A percentile compares a stretch with the other conserved stretches of the same genome.
phyloP scores from a whole-genome alignment of 257 asterid species.

The Primulina eburnea region DNA sequence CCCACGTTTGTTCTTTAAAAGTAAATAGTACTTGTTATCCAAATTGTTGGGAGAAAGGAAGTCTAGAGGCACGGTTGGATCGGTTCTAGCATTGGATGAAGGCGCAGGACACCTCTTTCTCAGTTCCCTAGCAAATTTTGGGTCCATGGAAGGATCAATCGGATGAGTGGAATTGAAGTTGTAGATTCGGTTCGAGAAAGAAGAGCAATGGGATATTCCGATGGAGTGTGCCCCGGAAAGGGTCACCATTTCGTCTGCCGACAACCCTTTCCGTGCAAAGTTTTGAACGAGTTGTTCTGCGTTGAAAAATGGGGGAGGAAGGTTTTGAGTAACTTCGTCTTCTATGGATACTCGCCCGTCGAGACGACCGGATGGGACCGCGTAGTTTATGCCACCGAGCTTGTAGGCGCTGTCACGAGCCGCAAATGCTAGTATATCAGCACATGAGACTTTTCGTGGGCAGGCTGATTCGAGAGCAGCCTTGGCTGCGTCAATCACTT shows the following conservation, averaged over 20 bases:
- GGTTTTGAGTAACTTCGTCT: constrained; percentile 24
- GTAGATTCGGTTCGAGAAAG: constrained; percentile 25
- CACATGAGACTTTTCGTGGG: constrained; percentile 44
- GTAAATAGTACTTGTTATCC: constrained; percentile 37
- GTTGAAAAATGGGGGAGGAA: constrained; percentile 27
- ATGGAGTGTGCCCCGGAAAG: constrained; percentile 54
- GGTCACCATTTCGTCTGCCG: constrained; percentile 40
- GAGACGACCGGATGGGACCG: constrained; percentile 42
- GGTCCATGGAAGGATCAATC: constrained; percentile 37
- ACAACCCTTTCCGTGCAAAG: constrained; percentile 36
- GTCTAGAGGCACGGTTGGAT: constrained; percentile 29
- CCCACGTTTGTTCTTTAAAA: constrained; percentile 25
- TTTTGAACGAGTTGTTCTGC: constrained; percentile 23
- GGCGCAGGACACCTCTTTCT: constrained; percentile 15
- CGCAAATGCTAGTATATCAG: constrained; percentile 42
- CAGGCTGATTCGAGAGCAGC: constrained; percentile 34
- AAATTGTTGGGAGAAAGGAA: constrained; percentile 32
- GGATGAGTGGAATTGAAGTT: constrained; percentile 24
- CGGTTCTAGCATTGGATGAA: neutral
- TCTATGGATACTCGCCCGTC: constrained; percentile 33
- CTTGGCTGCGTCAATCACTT: constrained; percentile 43
- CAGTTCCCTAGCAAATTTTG: constrained; percentile 19
- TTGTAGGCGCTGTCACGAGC: constrained; percentile 36
- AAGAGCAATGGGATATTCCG: constrained; percentile 35
- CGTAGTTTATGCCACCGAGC: constrained; percentile 31